Evolutionary conservation across 768 basidiomycete genomes (phyloP), one percentile per base, ranked within the genome.

Genomic region (Russula olivacea): DNA sequence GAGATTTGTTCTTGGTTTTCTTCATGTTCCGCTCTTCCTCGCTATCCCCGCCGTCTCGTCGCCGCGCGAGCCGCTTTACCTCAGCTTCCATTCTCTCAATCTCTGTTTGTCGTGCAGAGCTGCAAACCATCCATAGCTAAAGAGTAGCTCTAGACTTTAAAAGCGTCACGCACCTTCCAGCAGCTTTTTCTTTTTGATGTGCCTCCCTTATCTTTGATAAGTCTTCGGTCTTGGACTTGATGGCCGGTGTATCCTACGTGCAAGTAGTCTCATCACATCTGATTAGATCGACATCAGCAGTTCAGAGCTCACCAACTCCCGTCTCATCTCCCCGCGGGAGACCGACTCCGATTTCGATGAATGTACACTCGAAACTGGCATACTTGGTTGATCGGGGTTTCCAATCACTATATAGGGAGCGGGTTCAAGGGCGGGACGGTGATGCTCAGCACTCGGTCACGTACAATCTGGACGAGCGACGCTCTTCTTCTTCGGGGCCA

Each of bases 71-170:
- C 65, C 83, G 87, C 28, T 91, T 87, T 59, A 98, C 89, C 50
- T 93, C 89, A 8, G 84, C 85, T 73, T 98, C 92, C 86, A 98
- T 91, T 69, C 82, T 87, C 68, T 86, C 87, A 55, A 97, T 91
- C 72, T 93, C 86, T 8, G 83, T 78, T 70, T 87, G 83, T 23
- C 89, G 88, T 12, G 81, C 74, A 38, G 79, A 79, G 57, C 88
- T 93, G 61, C 43, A 34, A 15, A 10, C n/a, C 41, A 6, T n/a
- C 53, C 23, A 59, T 51, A 9, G 36, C 63, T 28, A 70, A 55
- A 25, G 9, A 9, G 32, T 41, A 4, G 30, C 12, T 11, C 23
- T 17, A 17, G 14, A n/a, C 1, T 11, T 40, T 57, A 28, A 51
- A 41, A 55, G 48, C 58, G 43, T 54, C 23, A 60, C 65, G 47